Evolutionary conservation across 805 yeast species (phyloP), one percentile per base, ranked within the genome.

Genomic region (Naumovozyma dairenensis): DNA sequence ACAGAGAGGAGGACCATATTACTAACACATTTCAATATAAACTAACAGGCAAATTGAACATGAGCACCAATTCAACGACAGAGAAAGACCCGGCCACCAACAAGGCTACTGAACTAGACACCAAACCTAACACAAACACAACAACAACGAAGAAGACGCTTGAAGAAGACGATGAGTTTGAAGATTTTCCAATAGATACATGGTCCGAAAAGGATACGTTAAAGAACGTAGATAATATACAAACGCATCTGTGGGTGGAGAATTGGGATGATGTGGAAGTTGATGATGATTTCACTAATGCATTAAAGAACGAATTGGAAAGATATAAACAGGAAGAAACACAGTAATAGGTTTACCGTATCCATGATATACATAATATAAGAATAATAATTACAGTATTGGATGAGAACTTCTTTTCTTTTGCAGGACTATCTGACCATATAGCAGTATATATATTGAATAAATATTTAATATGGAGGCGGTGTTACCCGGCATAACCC

Each of bases 201-300:
- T 86, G 95, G 95, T 60, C 71, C n/a, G 69, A 66, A 24, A 57
- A 67, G 37, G 67, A 77, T 48, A 58, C 78, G 36, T 55, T 74
- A 43, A 67, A 69, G 40, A 53, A 69, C 24, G 63, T 48, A 7
- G 31, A 38, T 5, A 40, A 66, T 45, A 66, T 72, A 44, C 70
- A 71, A 57, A 60, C 72, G 47, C 69, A 74, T 41, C 71, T 87
- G 33, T 87, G 97, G 96, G 95, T 87, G 47, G 96, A 87, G 59
- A 89, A 85, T 56, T 89, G 98, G 98, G 96, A 82, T 46, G 93
- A 89, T 55, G 94, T 86, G 42, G 96, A 87, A 50, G 82, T 79
- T 38, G 92, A 83, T 39, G 96, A 87, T 51, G 85, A 84, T 44
- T 92, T 89, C 61, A 75, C 92, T 28, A 70, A 69, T 42, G 77